Percentiles rank a stretch among this genome's conserved stretches.
phyloP scores from a whole-genome alignment of 768 basidiomycete species.

The Tulasnella sp. region DNA sequence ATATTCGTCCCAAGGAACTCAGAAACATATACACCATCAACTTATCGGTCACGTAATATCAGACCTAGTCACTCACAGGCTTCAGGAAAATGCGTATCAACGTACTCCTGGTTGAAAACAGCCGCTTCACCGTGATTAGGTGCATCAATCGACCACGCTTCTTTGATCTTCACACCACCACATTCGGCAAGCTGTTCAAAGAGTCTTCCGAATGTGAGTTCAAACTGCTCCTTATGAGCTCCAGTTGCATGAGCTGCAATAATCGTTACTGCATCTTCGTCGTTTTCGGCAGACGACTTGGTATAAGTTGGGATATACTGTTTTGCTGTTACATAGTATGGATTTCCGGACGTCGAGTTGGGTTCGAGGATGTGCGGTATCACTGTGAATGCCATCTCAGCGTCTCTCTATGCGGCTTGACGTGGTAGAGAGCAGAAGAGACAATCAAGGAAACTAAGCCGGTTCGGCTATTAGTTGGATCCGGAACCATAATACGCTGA shows the following conservation, averaged over 20 bases:
- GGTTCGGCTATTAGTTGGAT: too few relatives aligned
- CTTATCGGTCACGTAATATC: background rate
- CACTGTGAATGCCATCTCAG: too few relatives aligned
- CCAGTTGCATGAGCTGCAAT: slow-evolving; percentile 10
- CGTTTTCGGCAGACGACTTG: background rate
- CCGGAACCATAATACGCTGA: too few relatives aligned
- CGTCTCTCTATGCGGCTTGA: too few relatives aligned
- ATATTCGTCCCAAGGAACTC: slow-evolving; percentile 13
- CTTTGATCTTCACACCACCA: background rate
- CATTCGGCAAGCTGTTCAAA: background rate
- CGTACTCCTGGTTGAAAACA: slow-evolving; percentile 4
- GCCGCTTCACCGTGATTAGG: slow-evolving; percentile 14
- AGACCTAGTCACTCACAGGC: background rate
- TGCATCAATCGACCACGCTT: slow-evolving; percentile 11
- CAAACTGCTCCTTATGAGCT: slow-evolving; percentile 9
- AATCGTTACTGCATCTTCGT: background rate
- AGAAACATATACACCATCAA: background rate
- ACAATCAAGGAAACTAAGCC: too few relatives aligned
- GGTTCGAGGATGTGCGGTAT: too few relatives aligned
- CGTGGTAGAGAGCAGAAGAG: too few relatives aligned
- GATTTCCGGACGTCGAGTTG: too few relatives aligned
- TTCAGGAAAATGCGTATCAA: background rate
- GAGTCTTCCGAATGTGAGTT: background rate
- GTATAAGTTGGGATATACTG: background rate
- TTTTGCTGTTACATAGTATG: slow-evolving; percentile 7